Conservation (phyloP, 108 stramenopile genomes). For the Ochromonas danica region DNA sequence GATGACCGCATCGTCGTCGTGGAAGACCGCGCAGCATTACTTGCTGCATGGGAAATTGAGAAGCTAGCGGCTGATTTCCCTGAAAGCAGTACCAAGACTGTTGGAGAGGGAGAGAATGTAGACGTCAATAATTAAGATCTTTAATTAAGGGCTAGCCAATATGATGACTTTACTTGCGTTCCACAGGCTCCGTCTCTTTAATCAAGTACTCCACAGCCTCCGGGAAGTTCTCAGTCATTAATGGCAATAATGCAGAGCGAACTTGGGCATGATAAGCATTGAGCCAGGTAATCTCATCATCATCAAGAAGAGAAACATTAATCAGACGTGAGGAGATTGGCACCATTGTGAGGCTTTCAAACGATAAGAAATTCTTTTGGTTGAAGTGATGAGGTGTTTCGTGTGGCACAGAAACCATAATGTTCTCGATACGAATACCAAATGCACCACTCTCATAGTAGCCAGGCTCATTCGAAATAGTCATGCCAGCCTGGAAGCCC, state of each 20-base stretch:
- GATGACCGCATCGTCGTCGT: too few species aligned
- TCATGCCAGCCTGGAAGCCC: constrained; percentile 87
- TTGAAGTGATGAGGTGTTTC: neutral
- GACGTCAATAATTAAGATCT: neutral
- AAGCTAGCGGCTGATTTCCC: too few species aligned
- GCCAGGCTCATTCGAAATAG: constrained; percentile 94
- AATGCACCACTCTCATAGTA: constrained; percentile 84
- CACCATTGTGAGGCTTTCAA: constrained; percentile 76
- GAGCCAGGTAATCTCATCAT: constrained; percentile 75
- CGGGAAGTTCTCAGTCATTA: neutral
- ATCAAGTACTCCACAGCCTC: constrained; percentile 23
- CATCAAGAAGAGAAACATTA: constrained; percentile 64
- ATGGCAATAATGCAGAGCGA: neutral
- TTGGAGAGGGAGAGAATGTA: too few species aligned
- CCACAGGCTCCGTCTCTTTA: constrained; percentile 18
- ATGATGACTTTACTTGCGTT: neutral
- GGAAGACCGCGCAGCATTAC: too few species aligned
- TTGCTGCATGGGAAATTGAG: too few species aligned
- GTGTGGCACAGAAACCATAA: constrained; percentile 25
- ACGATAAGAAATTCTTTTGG: constrained; percentile 71
- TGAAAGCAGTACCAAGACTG: too few species aligned
- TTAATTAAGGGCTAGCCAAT: neutral
- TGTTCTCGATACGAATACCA: constrained; percentile 87
- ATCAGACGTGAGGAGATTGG: constrained; percentile 83
- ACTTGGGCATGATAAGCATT: constrained; percentile 68